phyloP scores from a whole-genome alignment of 2,329 filamentous ascomycete genomes.

The Xylariaceae sp. region DNA sequence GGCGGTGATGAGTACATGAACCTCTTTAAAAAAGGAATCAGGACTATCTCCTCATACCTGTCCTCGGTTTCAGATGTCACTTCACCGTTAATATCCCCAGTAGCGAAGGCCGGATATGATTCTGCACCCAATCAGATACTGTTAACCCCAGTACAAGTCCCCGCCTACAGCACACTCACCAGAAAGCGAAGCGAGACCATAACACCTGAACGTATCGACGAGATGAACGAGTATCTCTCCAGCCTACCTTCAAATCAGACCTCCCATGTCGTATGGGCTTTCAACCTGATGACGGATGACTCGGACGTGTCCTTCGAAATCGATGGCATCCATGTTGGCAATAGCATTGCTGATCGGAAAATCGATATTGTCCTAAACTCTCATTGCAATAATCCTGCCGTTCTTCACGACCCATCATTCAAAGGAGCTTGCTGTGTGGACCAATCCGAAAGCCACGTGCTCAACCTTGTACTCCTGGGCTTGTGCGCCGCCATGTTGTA shows the following conservation, averaged over 20 bases:
- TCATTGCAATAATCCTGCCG: constrained; percentile 48
- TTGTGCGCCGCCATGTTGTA: constrained; percentile 26
- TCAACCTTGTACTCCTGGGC: constrained; percentile 35
- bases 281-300: constrained; percentile 43
- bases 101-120: constrained; percentile 8
- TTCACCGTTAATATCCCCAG: constrained; percentile 15
- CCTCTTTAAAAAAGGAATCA: constrained; percentile 44
- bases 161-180: constrained; percentile 42
- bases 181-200: constrained; percentile 39
- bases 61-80: constrained; percentile 20
- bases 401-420: constrained; percentile 38
- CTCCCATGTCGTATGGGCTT: constrained; percentile 48
- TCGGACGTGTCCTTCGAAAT: constrained; percentile 38
- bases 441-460: constrained; percentile 35
- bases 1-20: constrained; percentile 42
- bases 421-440: constrained; percentile 50
- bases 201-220: constrained; percentile 43
- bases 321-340: constrained; percentile 46
- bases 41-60: constrained; percentile 40
- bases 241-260: constrained; percentile 37
- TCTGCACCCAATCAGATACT: constrained; percentile 29
- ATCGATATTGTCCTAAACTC: constrained; percentile 52
- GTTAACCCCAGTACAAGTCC: constrained; percentile 44
- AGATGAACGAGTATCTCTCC: constrained; percentile 50
- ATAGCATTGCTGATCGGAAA: constrained; percentile 42